A percentile compares a stretch with the other conserved stretches of the same genome.
phyloP scores from a whole-genome alignment of 805 yeast species.

The Saccharomyces mikatae region DNA sequence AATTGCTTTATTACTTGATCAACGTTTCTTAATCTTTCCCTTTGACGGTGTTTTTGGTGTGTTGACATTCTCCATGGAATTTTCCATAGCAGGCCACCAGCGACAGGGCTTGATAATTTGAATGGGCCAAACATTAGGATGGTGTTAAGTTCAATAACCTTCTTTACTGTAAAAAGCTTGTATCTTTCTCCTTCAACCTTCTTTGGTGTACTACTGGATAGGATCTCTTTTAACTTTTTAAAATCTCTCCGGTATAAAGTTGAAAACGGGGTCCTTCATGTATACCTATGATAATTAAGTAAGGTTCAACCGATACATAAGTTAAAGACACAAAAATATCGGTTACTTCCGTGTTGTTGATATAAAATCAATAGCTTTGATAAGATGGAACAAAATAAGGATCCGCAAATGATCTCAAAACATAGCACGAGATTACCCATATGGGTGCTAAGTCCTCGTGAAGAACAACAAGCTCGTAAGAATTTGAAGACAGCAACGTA shows the following conservation, averaged over 20 bases:
- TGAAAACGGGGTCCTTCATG: neutral
- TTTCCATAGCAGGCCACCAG: slow-evolving; percentile 43
- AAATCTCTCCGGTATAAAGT: neutral
- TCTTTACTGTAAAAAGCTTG: neutral
- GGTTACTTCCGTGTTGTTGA: neutral
- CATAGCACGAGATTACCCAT: slow-evolving; percentile 44
- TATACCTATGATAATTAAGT: neutral
- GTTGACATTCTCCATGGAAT: slow-evolving; percentile 70
- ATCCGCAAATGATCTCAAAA: slow-evolving; percentile 7
- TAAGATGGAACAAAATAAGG: slow-evolving; percentile 4
- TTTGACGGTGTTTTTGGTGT: slow-evolving; percentile 74
- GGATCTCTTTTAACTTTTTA: neutral
- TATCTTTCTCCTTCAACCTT: neutral
- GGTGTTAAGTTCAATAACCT: neutral
- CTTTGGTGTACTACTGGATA: neutral
- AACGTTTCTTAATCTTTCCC: slow-evolving; percentile 73
- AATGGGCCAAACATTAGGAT: slow-evolving; percentile 28
- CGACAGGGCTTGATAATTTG: slow-evolving; percentile 18
- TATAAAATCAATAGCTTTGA: neutral
- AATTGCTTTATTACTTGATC: slow-evolving; percentile 60
- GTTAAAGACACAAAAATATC: neutral
- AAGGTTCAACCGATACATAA: neutral
- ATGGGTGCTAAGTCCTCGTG: slow-evolving; percentile 71
- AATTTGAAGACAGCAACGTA: slow-evolving; percentile 64
- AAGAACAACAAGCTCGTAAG: slow-evolving; percentile 63